Evolutionary conservation across 2,329 filamentous ascomycete species (phyloP).

Genomic region (Fusarium aywerte): DNA sequence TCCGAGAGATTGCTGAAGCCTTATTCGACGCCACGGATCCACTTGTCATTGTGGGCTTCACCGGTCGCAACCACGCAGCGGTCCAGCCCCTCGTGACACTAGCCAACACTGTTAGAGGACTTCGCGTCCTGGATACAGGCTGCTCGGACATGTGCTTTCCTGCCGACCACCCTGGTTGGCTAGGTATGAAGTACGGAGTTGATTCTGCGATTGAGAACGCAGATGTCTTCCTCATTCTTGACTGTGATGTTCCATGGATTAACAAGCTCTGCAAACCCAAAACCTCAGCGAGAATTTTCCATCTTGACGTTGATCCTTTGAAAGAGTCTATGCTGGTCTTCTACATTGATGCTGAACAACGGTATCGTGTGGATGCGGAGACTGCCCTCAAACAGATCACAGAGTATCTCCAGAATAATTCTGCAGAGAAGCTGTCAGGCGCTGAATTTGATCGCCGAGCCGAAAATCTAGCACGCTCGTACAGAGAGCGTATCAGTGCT

Average conservation of each 20-base stretch:
- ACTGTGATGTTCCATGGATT: slow-evolving; percentile 34
- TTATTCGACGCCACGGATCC: slow-evolving; percentile 6
- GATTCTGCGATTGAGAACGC: slow-evolving; percentile 9
- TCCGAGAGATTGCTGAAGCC: slow-evolving; percentile 4
- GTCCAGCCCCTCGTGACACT: slow-evolving; percentile 13
- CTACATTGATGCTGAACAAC: slow-evolving; percentile 19
- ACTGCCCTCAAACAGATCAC: not conserved
- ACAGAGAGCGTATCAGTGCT: not conserved
- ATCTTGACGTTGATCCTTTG: slow-evolving; percentile 25
- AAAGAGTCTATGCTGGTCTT: slow-evolving; percentile 16
- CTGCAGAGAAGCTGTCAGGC: not conserved
- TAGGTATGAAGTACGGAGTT: slow-evolving; percentile 25
- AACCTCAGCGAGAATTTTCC: slow-evolving; percentile 7
- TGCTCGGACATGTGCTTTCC: slow-evolving; percentile 32
- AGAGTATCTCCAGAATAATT: not conserved
- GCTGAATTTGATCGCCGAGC: not conserved
- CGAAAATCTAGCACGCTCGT: not conserved
- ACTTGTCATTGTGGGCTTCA: slow-evolving; percentile 24
- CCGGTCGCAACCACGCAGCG: slow-evolving; percentile 5
- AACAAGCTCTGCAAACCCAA: slow-evolving; percentile 10
- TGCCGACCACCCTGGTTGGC: slow-evolving; percentile 19
- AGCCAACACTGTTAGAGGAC: not conserved
- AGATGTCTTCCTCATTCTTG: slow-evolving; percentile 19
- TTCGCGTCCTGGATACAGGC: slow-evolving; percentile 24
- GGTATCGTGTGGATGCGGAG: slow-evolving; percentile 19